phyloP scores from a whole-genome alignment of 208 protist species.

The Acanthamoeba polyphaga region DNA sequence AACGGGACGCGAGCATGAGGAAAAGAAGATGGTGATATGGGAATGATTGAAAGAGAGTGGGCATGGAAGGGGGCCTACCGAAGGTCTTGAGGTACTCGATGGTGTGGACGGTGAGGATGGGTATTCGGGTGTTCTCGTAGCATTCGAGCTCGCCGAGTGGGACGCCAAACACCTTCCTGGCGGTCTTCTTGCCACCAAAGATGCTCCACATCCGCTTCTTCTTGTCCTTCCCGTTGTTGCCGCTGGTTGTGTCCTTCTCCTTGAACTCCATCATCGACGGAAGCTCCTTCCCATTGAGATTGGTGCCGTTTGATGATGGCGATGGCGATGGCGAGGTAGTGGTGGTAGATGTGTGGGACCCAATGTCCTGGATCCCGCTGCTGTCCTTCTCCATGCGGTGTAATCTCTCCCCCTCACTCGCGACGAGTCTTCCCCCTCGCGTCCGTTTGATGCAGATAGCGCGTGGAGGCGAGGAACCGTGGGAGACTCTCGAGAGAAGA shows the following conservation, averaged over 20 bases:
- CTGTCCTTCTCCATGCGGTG: not conserved
- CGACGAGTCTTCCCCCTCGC: too few relatives aligned
- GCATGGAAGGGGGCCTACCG: not conserved
- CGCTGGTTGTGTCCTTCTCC: not conserved
- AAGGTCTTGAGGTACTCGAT: slow-evolving; percentile 26
- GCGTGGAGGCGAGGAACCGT: too few relatives aligned
- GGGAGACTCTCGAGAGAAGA: too few relatives aligned
- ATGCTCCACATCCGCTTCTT: slow-evolving; percentile 26
- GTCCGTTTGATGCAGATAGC: too few relatives aligned
- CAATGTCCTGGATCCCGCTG: not conserved
- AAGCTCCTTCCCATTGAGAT: not conserved
- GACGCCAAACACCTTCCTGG: slow-evolving; percentile 17
- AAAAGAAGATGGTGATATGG: not conserved
- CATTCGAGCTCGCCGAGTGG: not conserved
- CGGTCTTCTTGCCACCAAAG: not conserved
- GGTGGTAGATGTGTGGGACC: not conserved
- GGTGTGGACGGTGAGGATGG: slow-evolving; percentile 10
- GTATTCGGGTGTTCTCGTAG: slow-evolving; percentile 19
- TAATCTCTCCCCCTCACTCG: too few relatives aligned
- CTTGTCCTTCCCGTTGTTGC: not conserved
- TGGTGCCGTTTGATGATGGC: not conserved
- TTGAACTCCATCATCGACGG: not conserved
- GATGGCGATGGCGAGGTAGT: not conserved
- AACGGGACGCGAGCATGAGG: not conserved
- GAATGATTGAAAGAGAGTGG: not conserved